phyloP scores from a whole-genome alignment of 2,329 filamentous ascomycete genomes.

The Emmonsiellopsis sp. region DNA sequence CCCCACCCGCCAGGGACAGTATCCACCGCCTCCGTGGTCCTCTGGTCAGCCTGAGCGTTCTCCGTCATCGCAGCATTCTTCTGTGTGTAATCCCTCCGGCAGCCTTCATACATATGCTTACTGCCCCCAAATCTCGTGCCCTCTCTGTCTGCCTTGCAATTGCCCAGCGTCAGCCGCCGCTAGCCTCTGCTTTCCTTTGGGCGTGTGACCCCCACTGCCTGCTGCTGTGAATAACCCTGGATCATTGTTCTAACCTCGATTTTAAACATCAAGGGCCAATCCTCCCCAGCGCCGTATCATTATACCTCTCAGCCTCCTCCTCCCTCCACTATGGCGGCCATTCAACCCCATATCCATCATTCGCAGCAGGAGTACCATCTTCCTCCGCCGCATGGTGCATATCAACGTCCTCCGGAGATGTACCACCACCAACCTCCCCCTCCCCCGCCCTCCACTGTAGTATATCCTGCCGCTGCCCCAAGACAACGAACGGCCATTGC shows the following conservation, averaged over 20 bases:
- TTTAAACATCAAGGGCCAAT: conserved; percentile 9
- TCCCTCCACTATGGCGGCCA: conserved; percentile 32
- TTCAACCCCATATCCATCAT: conserved; percentile 31
- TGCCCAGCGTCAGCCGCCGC: neutral
- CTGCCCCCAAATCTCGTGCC: conserved; percentile 3
- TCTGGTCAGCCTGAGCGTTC: conserved; percentile 30
- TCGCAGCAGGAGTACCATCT: conserved; percentile 22
- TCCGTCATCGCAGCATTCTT: conserved; percentile 27
- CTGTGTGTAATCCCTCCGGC: conserved; percentile 13
- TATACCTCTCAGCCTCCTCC: conserved; percentile 26
- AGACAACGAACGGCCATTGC: conserved; percentile 44
- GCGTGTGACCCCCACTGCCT: conserved; percentile 4
- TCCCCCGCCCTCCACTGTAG: conserved; percentile 28
- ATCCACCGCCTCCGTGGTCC: conserved; percentile 36
- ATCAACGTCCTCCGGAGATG: conserved; percentile 32
- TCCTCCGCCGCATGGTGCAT: conserved; percentile 29
- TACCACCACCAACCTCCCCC: conserved; percentile 29
- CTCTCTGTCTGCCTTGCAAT: neutral
- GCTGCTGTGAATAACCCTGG: conserved; percentile 22
- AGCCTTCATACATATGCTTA: conserved; percentile 3
- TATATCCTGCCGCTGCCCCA: conserved; percentile 39
- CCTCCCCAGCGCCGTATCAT: conserved; percentile 17
- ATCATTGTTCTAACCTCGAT: conserved; percentile 20
- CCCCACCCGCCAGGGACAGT: conserved; percentile 37
- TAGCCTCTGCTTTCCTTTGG: neutral